Evolutionary conservation across 305 asterid species (phyloP).

Genomic region (Fraxinus floribunda): DNA sequence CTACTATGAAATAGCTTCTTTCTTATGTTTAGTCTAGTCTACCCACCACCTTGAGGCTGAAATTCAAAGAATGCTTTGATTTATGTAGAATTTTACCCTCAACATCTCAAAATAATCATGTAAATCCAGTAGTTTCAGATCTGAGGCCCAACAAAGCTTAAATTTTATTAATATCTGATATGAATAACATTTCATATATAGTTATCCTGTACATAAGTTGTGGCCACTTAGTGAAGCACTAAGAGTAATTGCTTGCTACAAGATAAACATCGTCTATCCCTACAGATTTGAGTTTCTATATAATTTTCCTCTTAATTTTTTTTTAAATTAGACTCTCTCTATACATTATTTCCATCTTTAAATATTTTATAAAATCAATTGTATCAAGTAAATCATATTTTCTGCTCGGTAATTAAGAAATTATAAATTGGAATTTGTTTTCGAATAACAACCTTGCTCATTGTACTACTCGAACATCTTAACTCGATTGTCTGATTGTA

Average conservation of each 20-base stretch:
- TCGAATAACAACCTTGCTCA: background rate
- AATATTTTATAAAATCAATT: background rate
- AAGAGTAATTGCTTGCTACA: background rate
- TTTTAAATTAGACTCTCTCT: background rate
- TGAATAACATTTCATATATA: background rate
- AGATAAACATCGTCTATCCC: background rate
- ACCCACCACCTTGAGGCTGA: conserved; percentile 1
- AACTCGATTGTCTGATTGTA: background rate
- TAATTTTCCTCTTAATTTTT: background rate
- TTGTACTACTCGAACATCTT: background rate
- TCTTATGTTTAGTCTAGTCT: background rate
- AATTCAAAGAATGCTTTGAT: background rate
- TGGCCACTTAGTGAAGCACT: background rate
- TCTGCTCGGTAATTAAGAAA: background rate
- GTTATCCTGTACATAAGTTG: background rate
- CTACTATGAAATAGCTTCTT: background rate
- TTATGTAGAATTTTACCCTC: background rate
- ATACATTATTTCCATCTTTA: background rate
- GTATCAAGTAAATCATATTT: background rate
- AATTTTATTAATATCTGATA: background rate
- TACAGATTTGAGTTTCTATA: background rate
- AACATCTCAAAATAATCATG: background rate
- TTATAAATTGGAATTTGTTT: background rate
- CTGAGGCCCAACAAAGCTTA: background rate
- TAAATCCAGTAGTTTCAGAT: background rate